Conservation (phyloP, 768 basidiomycete species). For the Serendipita sp. region DNA sequence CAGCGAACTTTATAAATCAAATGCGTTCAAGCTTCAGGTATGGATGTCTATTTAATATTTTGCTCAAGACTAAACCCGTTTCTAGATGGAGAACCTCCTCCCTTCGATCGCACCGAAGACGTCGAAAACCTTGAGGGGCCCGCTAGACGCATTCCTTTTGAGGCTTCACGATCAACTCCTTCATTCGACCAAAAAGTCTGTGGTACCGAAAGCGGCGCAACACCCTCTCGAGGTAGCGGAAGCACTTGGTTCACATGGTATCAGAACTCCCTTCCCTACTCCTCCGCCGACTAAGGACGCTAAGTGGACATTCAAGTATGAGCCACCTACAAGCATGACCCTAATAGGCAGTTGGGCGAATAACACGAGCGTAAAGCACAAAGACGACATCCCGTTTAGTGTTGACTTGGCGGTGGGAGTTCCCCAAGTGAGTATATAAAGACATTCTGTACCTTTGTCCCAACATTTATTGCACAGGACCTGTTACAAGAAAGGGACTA, state of each 20-base stretch:
- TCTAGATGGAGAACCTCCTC: constrained; percentile 37
- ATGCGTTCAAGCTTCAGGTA: constrained; percentile 74
- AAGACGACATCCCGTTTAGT: constrained; percentile 44
- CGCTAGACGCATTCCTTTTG: constrained; percentile 53
- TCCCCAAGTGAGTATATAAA: constrained; percentile 45
- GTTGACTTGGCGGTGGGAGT: constrained; percentile 79
- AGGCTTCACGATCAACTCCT: constrained; percentile 46
- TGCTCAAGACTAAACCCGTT: constrained; percentile 9
- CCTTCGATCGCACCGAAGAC: constrained; percentile 58
- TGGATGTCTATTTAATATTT: constrained; percentile 8
- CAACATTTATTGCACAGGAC: constrained; percentile 21
- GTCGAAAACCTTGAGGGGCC: constrained; percentile 26
- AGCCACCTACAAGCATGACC: constrained; percentile 57
- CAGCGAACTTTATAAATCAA: constrained; percentile 56
- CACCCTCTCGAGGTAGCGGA: constrained; percentile 48
- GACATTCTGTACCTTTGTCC: neutral
- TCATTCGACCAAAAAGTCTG: constrained; percentile 19
- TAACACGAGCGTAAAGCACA: constrained; percentile 53
- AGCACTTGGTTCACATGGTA: constrained; percentile 20
- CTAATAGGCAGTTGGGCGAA: constrained; percentile 82
- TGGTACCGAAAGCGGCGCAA: constrained; percentile 40
- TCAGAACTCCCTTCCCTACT: constrained; percentile 51
- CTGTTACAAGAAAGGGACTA: constrained; percentile 97
- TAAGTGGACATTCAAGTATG: constrained; percentile 80
- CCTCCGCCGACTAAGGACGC: constrained; percentile 62